phyloP scores from a whole-genome alignment of 768 basidiomycete genomes.

The Lentinula sp. region DNA sequence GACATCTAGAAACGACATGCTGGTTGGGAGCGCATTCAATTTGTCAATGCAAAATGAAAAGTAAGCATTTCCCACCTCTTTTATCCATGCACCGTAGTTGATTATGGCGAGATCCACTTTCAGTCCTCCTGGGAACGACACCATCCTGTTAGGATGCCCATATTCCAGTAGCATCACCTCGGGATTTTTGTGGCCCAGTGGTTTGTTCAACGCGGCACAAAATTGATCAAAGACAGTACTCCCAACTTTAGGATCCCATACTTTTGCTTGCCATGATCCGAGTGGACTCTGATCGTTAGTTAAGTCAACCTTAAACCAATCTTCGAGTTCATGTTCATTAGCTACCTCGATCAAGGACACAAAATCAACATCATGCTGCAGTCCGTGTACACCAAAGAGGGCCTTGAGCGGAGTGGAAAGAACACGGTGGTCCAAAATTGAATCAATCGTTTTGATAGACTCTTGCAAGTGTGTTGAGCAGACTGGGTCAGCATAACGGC shows the following conservation, averaged over 20 bases:
- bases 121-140: conserved; percentile 38
- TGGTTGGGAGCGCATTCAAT: conserved; percentile 15
- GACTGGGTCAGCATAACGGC: conserved; percentile 55
- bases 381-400: conserved; percentile 66
- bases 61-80: conserved; percentile 36
- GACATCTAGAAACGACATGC: conserved; percentile 55
- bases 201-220: conserved; percentile 49
- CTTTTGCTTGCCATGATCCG: conserved; percentile 74
- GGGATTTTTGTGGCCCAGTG: conserved; percentile 26
- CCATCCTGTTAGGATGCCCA: conserved; percentile 41
- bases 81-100: conserved; percentile 77
- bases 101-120: conserved; percentile 52
- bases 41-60: not conserved
- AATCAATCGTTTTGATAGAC: conserved; percentile 55
- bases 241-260: conserved; percentile 76
- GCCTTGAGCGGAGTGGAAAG: conserved; percentile 53
- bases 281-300: conserved; percentile 43
- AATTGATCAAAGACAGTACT: conserved; percentile 64
- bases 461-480: conserved; percentile 57
- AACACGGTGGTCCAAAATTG: conserved; percentile 41
- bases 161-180: conserved; percentile 33
- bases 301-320: not conserved
- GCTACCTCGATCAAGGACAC: conserved; percentile 59
- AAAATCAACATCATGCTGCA: conserved; percentile 77
- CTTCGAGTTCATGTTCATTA: not conserved